Conservation (phyloP, 495 filamentous ascomycete species). For the Penicillium longicatenatum region DNA sequence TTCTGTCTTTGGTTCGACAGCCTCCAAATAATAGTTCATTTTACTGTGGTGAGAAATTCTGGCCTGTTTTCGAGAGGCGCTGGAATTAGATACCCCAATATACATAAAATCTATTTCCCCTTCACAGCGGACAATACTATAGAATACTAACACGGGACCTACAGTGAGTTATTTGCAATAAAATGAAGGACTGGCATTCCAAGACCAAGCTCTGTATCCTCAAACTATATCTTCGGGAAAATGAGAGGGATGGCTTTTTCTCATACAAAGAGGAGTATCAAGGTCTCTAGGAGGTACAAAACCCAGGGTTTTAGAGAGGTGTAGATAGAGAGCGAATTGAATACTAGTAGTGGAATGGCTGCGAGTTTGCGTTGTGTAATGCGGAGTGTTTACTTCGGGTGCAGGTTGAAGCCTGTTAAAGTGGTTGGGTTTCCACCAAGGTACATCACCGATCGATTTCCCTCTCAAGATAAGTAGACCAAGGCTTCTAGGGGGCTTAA, state of each 20-base stretch:
- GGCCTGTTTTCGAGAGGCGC: slow-evolving; percentile 44
- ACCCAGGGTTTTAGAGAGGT: slow-evolving; percentile 35
- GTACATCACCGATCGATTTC: too few relatives aligned
- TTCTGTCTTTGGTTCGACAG: too few relatives aligned
- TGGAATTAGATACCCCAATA: slow-evolving; percentile 56
- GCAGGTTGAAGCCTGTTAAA: neutral
- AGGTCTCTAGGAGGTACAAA: slow-evolving; percentile 25
- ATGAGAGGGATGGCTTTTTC: slow-evolving; percentile 50
- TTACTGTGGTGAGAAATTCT: slow-evolving; percentile 4
- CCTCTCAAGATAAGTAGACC: neutral
- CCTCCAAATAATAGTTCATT: slow-evolving; percentile 42
- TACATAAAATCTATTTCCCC: slow-evolving; percentile 61
- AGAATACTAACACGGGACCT: slow-evolving; percentile 38
- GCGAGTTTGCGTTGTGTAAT: slow-evolving; percentile 57
- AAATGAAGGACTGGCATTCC: neutral
- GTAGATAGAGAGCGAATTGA: too few relatives aligned
- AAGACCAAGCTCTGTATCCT: slow-evolving; percentile 21
- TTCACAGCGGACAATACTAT: slow-evolving; percentile 37
- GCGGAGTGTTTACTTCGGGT: slow-evolving; percentile 50
- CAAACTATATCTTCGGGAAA: slow-evolving; percentile 47
- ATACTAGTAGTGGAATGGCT: too few relatives aligned
- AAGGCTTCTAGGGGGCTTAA: too few relatives aligned
- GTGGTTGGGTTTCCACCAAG: neutral
- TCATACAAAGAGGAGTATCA: slow-evolving; percentile 37
- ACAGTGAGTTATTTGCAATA: neutral